Evolutionary conservation across 2,329 filamentous ascomycete species (phyloP).

Genomic region (Ascocoryne sarcoides): DNA sequence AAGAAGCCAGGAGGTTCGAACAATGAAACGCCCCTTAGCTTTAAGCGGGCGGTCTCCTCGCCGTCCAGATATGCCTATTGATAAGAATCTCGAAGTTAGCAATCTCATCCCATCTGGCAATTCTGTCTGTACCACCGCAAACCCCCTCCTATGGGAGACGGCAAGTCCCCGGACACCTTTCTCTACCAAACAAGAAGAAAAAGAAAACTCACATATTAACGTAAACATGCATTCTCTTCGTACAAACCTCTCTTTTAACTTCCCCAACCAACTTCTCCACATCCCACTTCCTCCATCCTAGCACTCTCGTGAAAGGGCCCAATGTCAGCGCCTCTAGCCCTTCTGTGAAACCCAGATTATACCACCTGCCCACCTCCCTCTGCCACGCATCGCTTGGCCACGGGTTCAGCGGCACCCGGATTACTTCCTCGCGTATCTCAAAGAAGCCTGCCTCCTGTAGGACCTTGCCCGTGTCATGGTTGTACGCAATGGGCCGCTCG

Average conservation of each 20-base stretch:
- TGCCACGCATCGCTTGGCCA: conserved; percentile 59
- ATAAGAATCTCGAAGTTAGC: no score
- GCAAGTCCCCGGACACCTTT: no score
- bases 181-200: no score
- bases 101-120: no score
- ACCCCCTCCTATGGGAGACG: no score
- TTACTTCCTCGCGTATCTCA: conserved; percentile 63
- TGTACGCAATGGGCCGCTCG: conserved; percentile 58
- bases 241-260: conserved; percentile 61
- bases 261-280: conserved; percentile 53
- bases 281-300: conserved; percentile 50
- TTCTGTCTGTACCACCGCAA: no score
- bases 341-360: conserved; percentile 68
- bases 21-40: no score
- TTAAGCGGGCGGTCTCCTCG: no score
- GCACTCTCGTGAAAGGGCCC: conserved; percentile 60
- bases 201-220: conserved; percentile 64
- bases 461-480: conserved; percentile 47
- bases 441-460: conserved; percentile 68
- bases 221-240: conserved; percentile 60
- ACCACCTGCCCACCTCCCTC: conserved; percentile 69
- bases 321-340: conserved; percentile 66
- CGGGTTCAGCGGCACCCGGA: conserved; percentile 63
- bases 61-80: no score
- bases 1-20: no score